These are phyloP conservation scores for Clavulina sp. DNA, from an alignment of 768 basidiomycete genomes.

Conservation along the genomic window DNA sequence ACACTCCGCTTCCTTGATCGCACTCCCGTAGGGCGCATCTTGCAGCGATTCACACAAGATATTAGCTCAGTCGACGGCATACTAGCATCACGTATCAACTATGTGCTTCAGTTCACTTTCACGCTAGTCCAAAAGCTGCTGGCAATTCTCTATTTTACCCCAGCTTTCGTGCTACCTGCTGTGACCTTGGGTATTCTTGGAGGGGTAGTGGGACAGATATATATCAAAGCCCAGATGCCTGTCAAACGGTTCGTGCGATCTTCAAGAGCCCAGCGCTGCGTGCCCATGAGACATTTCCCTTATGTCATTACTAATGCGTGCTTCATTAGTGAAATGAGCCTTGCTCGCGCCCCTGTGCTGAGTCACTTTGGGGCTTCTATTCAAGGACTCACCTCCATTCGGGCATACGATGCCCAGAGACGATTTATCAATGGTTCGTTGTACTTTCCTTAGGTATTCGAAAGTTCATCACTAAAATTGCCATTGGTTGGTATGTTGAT, in stretches of 20 bases:
- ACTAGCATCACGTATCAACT: not conserved
- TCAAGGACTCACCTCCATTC: conserved; percentile 18
- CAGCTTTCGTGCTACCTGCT: conserved; percentile 12
- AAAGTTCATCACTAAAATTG: too few relatives aligned
- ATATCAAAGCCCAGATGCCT: conserved; percentile 23
- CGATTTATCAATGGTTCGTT: conserved; percentile 15
- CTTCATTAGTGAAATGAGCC: conserved; percentile 17
- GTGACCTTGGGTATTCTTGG: conserved; percentile 15
- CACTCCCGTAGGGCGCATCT: conserved; percentile 14
- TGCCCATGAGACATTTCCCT: not conserved
- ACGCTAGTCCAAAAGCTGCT: conserved; percentile 13
- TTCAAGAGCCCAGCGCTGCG: not conserved
- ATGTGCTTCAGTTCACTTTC: conserved; percentile 6
- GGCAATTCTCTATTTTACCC: conserved; percentile 11
- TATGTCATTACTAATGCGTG: not conserved
- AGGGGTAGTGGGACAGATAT: conserved; percentile 19
- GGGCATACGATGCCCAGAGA: conserved; percentile 22
- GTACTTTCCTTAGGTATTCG: too few relatives aligned
- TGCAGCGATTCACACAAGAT: conserved; percentile 14
- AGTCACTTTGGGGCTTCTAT: conserved; percentile 5
- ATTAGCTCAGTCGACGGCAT: conserved; percentile 9
- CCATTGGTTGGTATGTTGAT: too few relatives aligned
- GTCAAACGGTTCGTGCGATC: conserved; percentile 17
- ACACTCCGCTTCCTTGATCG: conserved; percentile 25
- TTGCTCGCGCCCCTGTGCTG: conserved; percentile 20